Percentiles rank a stretch among this genome's conserved stretches.
Conservation (phyloP, 2,329 filamentous ascomycete species). For the Sporothrix pseudoabietina region DNA sequence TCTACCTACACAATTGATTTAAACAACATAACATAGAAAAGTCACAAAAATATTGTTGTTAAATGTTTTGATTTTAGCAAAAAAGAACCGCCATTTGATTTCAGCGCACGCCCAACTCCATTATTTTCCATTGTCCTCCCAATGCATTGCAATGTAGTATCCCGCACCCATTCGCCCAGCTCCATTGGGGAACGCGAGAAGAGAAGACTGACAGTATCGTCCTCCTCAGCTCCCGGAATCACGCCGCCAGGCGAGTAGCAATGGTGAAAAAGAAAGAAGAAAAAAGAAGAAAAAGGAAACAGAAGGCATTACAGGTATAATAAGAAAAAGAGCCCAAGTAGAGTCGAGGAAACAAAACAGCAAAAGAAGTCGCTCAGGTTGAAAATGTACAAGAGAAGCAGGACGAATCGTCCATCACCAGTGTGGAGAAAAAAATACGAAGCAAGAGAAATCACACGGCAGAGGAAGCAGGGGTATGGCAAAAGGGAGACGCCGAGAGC, state of each 20-base stretch:
- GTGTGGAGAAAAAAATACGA: background rate
- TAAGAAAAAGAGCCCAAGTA: background rate
- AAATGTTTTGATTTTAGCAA: background rate
- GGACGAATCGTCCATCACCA: background rate
- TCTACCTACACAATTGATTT: too few species aligned
- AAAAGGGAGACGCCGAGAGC: too few species aligned
- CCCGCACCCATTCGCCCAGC: background rate
- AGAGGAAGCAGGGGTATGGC: background rate
- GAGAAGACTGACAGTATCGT: background rate
- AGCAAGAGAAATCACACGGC: background rate
- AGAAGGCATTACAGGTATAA: conserved; percentile 1
- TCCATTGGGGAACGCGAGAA: background rate
- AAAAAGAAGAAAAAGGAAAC: background rate
- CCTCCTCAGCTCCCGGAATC: background rate
- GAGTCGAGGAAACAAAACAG: background rate
- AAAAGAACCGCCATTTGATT: background rate
- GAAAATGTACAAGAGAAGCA: background rate
- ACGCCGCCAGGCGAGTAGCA: background rate
- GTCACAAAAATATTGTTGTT: too few species aligned
- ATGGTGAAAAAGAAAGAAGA: background rate
- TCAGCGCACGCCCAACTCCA: background rate
- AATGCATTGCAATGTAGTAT: background rate
- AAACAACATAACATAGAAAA: background rate
- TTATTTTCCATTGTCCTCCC: background rate
- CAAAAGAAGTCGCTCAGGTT: background rate